These are phyloP conservation scores for Solanum sparsipilum DNA, from an alignment of 257 asterid species.

Conservation along the genomic window DNA sequence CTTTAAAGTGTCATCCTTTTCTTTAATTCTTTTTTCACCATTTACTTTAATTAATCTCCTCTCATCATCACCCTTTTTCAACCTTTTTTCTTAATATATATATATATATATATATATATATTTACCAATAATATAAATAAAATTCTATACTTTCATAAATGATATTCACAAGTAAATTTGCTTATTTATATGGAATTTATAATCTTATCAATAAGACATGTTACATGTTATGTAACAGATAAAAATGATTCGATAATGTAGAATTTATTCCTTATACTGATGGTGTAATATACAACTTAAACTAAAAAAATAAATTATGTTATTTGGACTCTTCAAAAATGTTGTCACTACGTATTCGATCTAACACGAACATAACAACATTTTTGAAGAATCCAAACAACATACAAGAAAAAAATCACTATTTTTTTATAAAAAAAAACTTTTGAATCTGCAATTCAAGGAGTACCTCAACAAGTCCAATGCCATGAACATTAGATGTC, in stretches of 20 bases:
- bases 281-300: not conserved
- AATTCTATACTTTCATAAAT: not conserved
- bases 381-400: not conserved
- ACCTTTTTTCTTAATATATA: not conserved
- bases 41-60: not conserved
- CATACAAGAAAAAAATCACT: not conserved
- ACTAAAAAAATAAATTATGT: not conserved
- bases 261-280: not conserved
- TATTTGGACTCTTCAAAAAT: not conserved
- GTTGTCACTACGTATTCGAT: not conserved
- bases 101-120: not conserved
- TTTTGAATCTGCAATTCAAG: not conserved
- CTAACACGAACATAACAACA: not conserved
- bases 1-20: not conserved
- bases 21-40: not conserved
- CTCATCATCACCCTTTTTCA: not conserved
- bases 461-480: not conserved
- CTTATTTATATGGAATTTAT: not conserved
- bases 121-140: not conserved
- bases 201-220: not conserved
- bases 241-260: not conserved
- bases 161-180: not conserved
- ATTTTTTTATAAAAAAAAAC: not conserved
- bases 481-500: not conserved
- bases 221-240: not conserved